These are phyloP conservation scores for Crithidia fasciculata DNA, from an alignment of 208 protist genomes.

Conservation along the genomic window DNA sequence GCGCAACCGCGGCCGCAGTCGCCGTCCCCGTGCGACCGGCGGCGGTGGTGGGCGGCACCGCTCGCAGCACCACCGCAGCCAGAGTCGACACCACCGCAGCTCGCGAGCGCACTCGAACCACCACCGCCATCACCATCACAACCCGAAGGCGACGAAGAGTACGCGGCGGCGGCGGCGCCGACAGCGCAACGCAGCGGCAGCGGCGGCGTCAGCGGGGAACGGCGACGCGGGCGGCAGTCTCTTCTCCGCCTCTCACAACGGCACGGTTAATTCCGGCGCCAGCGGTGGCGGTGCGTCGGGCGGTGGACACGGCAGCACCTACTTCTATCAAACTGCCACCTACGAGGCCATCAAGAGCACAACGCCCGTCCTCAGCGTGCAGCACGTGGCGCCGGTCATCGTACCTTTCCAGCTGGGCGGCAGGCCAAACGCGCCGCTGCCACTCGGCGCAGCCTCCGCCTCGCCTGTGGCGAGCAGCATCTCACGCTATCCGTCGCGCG, in stretches of 20 bases:
- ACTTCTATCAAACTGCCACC: slow-evolving; percentile 60
- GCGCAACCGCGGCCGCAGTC: slow-evolving; percentile 30
- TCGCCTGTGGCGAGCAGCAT: not conserved
- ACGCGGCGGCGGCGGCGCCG: slow-evolving; percentile 47
- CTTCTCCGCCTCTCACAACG: not conserved
- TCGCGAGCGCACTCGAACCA: slow-evolving; percentile 19
- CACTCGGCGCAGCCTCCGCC: not conserved
- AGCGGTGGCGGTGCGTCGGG: not conserved
- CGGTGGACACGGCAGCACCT: slow-evolving; percentile 1
- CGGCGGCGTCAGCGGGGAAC: slow-evolving; percentile 20
- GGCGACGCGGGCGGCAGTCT: not conserved
- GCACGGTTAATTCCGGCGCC: not conserved
- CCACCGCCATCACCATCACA: slow-evolving; percentile 37
- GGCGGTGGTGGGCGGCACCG: slow-evolving; percentile 35
- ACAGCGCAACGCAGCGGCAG: slow-evolving; percentile 36
- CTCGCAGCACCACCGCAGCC: slow-evolving; percentile 34
- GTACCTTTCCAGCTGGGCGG: slow-evolving; percentile 22
- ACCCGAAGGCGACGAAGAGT: slow-evolving; percentile 49
- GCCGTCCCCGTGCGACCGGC: slow-evolving; percentile 32
- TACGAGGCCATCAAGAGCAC: slow-evolving; percentile 76
- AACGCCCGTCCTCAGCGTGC: slow-evolving; percentile 30
- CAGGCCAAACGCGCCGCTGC: not conserved
- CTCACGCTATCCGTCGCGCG: slow-evolving; percentile 5
- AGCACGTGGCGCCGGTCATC: slow-evolving; percentile 34
- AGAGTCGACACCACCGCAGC: slow-evolving; percentile 27